Conservation (phyloP, 2,329 filamentous ascomycete genomes). For the Knufia petricola region DNA sequence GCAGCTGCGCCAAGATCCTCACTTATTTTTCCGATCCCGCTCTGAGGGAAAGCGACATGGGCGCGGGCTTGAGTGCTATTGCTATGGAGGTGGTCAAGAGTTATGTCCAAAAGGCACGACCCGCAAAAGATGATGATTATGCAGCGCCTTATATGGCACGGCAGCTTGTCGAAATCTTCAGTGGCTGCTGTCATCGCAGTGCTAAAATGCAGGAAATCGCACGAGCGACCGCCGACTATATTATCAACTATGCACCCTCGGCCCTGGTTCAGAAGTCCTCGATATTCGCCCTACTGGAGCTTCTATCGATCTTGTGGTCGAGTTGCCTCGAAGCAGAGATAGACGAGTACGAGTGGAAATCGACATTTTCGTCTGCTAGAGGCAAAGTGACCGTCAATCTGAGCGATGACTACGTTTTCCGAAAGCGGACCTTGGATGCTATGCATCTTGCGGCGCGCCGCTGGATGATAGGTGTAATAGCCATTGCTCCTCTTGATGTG, state of each 20-base stretch:
- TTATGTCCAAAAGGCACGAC: conserved; percentile 67
- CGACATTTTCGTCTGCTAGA: conserved; percentile 65
- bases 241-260: conserved; percentile 76
- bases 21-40: conserved; percentile 93
- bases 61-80: conserved; percentile 54
- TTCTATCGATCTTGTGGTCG: conserved; percentile 88
- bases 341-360: conserved; percentile 81
- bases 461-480: conserved; percentile 75
- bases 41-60: conserved; percentile 52
- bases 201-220: conserved; percentile 84
- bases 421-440: conserved; percentile 66
- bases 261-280: conserved; percentile 82
- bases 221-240: conserved; percentile 69
- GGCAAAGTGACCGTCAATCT: conserved; percentile 76
- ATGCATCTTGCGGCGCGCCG: conserved; percentile 65
- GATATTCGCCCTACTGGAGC: conserved; percentile 82
- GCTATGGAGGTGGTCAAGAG: conserved; percentile 62
- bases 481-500: conserved; percentile 80
- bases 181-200: conserved; percentile 86
- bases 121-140: conserved; percentile 63
- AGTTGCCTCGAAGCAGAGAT: conserved; percentile 91
- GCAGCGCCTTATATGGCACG: conserved; percentile 85
- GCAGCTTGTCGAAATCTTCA: conserved; percentile 78
- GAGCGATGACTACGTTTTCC: conserved; percentile 83
- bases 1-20: conserved; percentile 81